phyloP scores from a whole-genome alignment of 1,284 basidiomycete genomes.

The Naganishia liquefaciens region DNA sequence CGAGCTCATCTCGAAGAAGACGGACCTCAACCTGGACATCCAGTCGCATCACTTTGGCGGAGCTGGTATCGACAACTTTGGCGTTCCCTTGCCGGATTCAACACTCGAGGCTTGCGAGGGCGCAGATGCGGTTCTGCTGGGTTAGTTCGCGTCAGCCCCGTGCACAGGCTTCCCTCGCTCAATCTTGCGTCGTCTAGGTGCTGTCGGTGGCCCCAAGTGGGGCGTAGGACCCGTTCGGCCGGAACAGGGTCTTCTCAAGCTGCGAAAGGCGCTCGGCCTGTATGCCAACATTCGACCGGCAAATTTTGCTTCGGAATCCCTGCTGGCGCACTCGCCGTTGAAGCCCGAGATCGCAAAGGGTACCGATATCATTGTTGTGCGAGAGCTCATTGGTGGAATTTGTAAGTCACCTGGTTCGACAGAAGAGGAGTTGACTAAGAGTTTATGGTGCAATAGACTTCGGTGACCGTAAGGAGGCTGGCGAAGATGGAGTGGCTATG shows the following conservation, averaged over 20 bases:
- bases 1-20: constrained; percentile 67
- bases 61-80: constrained; percentile 82
- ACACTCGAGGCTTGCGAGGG: constrained; percentile 84
- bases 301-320: constrained; percentile 70
- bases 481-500: constrained; percentile 69
- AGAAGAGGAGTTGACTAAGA: not conserved
- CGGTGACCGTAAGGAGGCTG: constrained; percentile 85
- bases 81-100: constrained; percentile 78
- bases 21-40: constrained; percentile 71
- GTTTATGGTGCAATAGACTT: constrained; percentile 66
- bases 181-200: constrained; percentile 61
- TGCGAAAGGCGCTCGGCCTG: constrained; percentile 89
- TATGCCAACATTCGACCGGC: constrained; percentile 99
- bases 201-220: constrained; percentile 99
- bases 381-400: constrained; percentile 76
- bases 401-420: constrained; percentile 41
- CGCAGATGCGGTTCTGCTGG: constrained; percentile 90
- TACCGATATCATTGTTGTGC: constrained; percentile 88
- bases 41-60: constrained; percentile 81
- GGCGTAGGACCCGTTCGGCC: constrained; percentile 89
- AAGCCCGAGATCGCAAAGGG: constrained; percentile 82
- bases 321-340: constrained; percentile 85
- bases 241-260: constrained; percentile 87
- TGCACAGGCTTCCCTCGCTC: not conserved
- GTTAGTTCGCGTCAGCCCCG: constrained; percentile 43